Evolutionary conservation across 352 stramenopile genomes (phyloP).

Genomic region (Phytopythium sindhum): DNA sequence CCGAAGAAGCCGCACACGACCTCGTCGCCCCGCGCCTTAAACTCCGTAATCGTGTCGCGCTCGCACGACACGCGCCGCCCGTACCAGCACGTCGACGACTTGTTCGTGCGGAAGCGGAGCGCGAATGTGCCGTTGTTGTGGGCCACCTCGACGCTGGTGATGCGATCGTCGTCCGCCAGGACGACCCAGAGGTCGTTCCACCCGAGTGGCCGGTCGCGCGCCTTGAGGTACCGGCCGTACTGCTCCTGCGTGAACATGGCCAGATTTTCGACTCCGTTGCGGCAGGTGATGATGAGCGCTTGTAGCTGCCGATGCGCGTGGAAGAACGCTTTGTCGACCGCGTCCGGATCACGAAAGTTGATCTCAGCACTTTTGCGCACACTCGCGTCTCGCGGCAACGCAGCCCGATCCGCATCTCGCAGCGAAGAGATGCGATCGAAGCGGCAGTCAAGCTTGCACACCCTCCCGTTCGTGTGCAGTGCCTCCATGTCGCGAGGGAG

Average conservation of each 20-base stretch:
- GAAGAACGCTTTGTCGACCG: slow-evolving; percentile 3
- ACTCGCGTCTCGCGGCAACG: not conserved
- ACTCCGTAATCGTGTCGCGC: not conserved
- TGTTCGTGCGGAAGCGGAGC: slow-evolving; percentile 1
- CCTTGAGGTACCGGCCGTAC: slow-evolving; percentile 1
- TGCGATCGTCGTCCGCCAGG: not conserved
- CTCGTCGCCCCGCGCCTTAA: not conserved
- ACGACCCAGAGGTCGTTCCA: slow-evolving; percentile 2
- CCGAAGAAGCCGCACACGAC: slow-evolving; percentile 9
- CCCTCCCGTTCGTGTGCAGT: not conserved
- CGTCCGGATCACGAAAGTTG: slow-evolving; percentile 6
- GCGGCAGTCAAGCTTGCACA: slow-evolving; percentile 5
- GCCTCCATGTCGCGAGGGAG: not conserved
- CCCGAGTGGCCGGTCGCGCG: not conserved
- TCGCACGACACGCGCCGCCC: not conserved
- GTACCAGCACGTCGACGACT: slow-evolving; percentile 1
- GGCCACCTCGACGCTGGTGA: slow-evolving; percentile 1
- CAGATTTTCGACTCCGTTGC: not conserved
- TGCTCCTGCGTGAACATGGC: slow-evolving; percentile 1
- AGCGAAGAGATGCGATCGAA: not conserved
- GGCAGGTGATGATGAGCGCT: slow-evolving; percentile 1
- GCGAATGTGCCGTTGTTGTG: slow-evolving; percentile 5
- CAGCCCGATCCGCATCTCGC: not conserved
- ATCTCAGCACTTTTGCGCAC: slow-evolving; percentile 1
- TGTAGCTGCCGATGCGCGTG: not conserved